Conservation (phyloP, 495 filamentous ascomycete genomes). For the Talaromyces ruber region DNA sequence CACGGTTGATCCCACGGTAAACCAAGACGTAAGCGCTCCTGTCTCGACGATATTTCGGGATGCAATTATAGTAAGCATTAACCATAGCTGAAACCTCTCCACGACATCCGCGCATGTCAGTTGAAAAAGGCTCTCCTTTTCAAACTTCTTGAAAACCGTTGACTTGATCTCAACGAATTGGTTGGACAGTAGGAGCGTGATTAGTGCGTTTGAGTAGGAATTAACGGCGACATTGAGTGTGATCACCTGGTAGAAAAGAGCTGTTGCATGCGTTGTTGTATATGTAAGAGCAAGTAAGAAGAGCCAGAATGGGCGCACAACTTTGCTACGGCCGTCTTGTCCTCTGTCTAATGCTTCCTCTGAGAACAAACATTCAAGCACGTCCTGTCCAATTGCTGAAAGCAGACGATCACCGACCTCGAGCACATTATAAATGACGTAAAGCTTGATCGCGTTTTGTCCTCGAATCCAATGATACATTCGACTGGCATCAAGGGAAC, state of each 20-base stretch:
- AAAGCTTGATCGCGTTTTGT: conserved; percentile 94
- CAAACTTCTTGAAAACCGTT: conserved; percentile 94
- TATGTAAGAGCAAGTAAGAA: conserved; percentile 83
- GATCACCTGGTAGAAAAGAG: conserved; percentile 93
- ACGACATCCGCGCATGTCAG: conserved; percentile 94
- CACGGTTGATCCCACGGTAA: conserved; percentile 27
- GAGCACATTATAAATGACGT: conserved; percentile 95
- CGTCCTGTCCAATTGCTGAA: conserved; percentile 87
- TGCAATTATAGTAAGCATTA: conserved; percentile 93
- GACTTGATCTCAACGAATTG: conserved; percentile 98
- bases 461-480: conserved; percentile 98
- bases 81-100: conserved; percentile 94
- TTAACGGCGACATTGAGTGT: conserved; percentile 97
- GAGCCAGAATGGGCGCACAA: conserved; percentile 84
- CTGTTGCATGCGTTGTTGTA: conserved; percentile 75
- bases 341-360: conserved; percentile 83
- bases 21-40: conserved; percentile 44
- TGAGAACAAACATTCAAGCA: conserved; percentile 92
- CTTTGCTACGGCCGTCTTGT: conserved; percentile 80
- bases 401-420: conserved; percentile 84
- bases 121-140: conserved; percentile 96
- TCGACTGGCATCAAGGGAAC: conserved; percentile 88
- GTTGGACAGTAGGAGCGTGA: conserved; percentile 86
- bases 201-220: conserved; percentile 91
- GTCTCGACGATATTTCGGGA: conserved; percentile 93